Percentiles rank a stretch among this genome's conserved stretches.
Conservation (phyloP, 2,329 filamentous ascomycete species). For the Hypoxylon sp. region DNA sequence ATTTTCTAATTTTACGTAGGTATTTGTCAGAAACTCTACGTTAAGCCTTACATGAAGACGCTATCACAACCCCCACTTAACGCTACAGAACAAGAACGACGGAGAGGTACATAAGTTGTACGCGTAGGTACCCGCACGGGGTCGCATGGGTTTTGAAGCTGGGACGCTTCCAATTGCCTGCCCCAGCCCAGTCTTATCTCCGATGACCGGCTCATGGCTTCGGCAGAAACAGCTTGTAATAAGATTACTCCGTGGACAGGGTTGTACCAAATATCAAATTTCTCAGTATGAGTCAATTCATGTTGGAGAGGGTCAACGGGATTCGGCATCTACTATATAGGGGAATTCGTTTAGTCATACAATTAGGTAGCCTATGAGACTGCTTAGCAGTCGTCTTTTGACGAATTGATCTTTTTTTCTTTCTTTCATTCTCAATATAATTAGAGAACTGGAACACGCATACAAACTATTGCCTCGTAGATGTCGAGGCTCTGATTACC, state of each 20-base stretch:
- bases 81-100: neutral
- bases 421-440: slow-evolving; percentile 13
- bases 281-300: slow-evolving; percentile 23
- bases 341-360: neutral
- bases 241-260: neutral
- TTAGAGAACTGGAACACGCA: slow-evolving; percentile 10
- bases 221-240: slow-evolving; percentile 18
- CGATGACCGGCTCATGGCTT: slow-evolving; percentile 37
- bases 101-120: slow-evolving; percentile 9
- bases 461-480: slow-evolving; percentile 24
- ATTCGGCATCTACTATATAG: neutral
- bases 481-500: slow-evolving; percentile 13
- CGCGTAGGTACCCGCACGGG: slow-evolving; percentile 14
- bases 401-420: slow-evolving; percentile 17
- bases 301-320: neutral
- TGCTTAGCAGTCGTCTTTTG: slow-evolving; percentile 5
- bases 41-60: slow-evolving; percentile 21
- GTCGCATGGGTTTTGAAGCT: slow-evolving; percentile 4
- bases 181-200: slow-evolving; percentile 35
- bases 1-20: slow-evolving; percentile 4
- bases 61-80: slow-evolving; percentile 14
- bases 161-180: slow-evolving; percentile 29
- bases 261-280: slow-evolving; percentile 2
- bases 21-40: slow-evolving; percentile 23
- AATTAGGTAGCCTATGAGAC: neutral